These are phyloP conservation scores for Gossypioides kirkii DNA, from an alignment of 345 rosid genomes.

Conservation along the genomic window DNA sequence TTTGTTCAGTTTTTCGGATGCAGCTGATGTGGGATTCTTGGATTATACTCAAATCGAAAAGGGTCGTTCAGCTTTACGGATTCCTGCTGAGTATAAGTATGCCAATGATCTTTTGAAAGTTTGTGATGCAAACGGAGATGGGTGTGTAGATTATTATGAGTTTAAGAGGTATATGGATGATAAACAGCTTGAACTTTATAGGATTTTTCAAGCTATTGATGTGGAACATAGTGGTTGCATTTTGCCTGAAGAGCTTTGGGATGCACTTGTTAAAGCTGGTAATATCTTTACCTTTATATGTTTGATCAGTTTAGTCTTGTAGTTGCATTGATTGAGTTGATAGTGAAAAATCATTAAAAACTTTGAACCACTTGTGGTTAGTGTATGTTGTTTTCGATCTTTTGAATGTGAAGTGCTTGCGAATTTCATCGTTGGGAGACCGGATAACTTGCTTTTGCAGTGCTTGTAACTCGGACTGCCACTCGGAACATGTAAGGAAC, in stretches of 20 bases:
- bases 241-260: conserved; percentile 77
- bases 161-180: conserved; percentile 87
- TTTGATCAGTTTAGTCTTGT: conserved; percentile 5
- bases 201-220: conserved; percentile 66
- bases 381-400: background rate
- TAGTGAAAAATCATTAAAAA: background rate
- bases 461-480: background rate
- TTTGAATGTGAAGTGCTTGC: background rate
- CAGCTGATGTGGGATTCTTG: conserved; percentile 54
- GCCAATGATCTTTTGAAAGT: conserved; percentile 74
- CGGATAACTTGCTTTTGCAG: background rate
- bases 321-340: conserved; percentile 1
- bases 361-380: background rate
- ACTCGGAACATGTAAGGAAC: background rate
- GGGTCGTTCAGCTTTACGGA: conserved; percentile 67
- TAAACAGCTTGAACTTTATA: conserved; percentile 68
- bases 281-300: background rate
- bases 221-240: conserved; percentile 80
- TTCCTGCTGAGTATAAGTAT: conserved; percentile 70
- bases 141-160: conserved; percentile 81
- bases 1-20: conserved; percentile 69
- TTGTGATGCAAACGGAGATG: conserved; percentile 79
- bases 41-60: conserved; percentile 80
- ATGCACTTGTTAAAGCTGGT: conserved; percentile 88
- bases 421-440: background rate